These are phyloP conservation scores for Chalciporus pseudorubinellus DNA, from an alignment of 768 basidiomycete genomes.

Conservation along the genomic window DNA sequence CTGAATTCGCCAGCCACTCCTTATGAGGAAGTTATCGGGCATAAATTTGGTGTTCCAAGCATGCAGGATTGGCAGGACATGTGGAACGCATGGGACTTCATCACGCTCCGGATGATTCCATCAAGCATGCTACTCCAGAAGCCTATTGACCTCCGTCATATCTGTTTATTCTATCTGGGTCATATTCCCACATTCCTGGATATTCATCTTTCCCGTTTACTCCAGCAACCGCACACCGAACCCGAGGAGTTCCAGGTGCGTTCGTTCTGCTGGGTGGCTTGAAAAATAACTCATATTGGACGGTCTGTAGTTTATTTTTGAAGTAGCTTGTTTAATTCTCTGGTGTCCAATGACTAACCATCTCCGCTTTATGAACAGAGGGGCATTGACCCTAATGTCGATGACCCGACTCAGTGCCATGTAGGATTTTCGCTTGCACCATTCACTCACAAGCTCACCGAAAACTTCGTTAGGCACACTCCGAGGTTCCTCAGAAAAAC, in stretches of 20 bases:
- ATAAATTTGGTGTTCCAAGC: slow-evolving; percentile 64
- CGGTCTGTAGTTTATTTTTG: slow-evolving; percentile 62
- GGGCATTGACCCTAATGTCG: slow-evolving; percentile 94
- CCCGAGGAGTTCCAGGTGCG: slow-evolving; percentile 76
- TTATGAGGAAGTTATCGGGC: slow-evolving; percentile 18
- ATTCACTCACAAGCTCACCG: background rate
- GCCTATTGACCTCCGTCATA: slow-evolving; percentile 92
- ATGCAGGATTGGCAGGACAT: slow-evolving; percentile 76
- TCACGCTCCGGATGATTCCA: slow-evolving; percentile 85
- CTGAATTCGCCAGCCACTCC: slow-evolving; percentile 39
- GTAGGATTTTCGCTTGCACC: slow-evolving; percentile 41
- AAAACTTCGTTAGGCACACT: slow-evolving; percentile 63
- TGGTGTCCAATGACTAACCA: background rate
- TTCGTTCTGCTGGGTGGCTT: slow-evolving; percentile 6
- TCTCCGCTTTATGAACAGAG: slow-evolving; percentile 47
- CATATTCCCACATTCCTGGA: slow-evolving; percentile 94
- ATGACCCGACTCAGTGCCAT: slow-evolving; percentile 84
- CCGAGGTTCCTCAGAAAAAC: slow-evolving; percentile 74
- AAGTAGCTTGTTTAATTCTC: slow-evolving; percentile 41
- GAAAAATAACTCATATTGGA: slow-evolving; percentile 3
- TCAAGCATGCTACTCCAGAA: slow-evolving; percentile 81
- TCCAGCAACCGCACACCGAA: slow-evolving; percentile 78
- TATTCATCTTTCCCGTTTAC: slow-evolving; percentile 76
- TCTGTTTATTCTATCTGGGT: slow-evolving; percentile 95
- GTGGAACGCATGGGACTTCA: slow-evolving; percentile 88